Percentiles rank a stretch among this genome's conserved stretches.
Conservation (phyloP, 805 yeast species). For the Candida oleophila region DNA sequence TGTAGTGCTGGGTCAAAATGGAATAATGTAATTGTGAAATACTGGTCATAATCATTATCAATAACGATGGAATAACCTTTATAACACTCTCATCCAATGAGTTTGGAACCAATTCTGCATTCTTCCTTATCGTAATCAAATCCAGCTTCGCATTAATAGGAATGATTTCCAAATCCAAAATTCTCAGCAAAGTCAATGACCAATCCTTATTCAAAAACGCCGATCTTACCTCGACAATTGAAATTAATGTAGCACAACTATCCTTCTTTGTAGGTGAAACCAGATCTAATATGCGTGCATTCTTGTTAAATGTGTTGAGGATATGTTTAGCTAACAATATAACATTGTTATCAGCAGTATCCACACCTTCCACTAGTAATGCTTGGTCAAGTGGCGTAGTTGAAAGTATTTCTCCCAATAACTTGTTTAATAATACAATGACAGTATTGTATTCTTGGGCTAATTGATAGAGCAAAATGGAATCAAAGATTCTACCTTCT, state of each 20-base stretch:
- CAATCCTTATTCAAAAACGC: slow-evolving; percentile 55
- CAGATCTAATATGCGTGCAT: slow-evolving; percentile 57
- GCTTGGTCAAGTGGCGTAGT: slow-evolving; percentile 68
- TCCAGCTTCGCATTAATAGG: slow-evolving; percentile 53
- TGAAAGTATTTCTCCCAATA: slow-evolving; percentile 75
- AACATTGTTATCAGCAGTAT: slow-evolving; percentile 47
- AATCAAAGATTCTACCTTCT: slow-evolving; percentile 86
- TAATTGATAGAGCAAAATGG: slow-evolving; percentile 80
- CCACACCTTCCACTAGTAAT: slow-evolving; percentile 32
- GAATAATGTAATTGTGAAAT: slow-evolving; percentile 56
- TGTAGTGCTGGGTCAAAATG: slow-evolving; percentile 42
- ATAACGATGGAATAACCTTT: slow-evolving; percentile 74
- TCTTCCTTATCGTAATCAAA: slow-evolving; percentile 57
- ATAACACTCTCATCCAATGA: slow-evolving; percentile 68
- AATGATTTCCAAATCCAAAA: slow-evolving; percentile 62
- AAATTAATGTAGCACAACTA: slow-evolving; percentile 63
- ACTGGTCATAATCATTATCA: slow-evolving; percentile 80
- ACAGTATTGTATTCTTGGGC: slow-evolving; percentile 87
- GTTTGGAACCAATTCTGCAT: slow-evolving; percentile 62
- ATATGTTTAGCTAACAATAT: slow-evolving; percentile 46
- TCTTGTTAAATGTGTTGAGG: slow-evolving; percentile 49
- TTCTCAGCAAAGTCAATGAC: slow-evolving; percentile 53
- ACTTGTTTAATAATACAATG: slow-evolving; percentile 65
- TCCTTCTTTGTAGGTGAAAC: slow-evolving; percentile 57
- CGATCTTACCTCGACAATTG: slow-evolving; percentile 67